Evolutionary conservation across 306 rosid species (phyloP).

Genomic region (Oemleria cerasiformis): DNA sequence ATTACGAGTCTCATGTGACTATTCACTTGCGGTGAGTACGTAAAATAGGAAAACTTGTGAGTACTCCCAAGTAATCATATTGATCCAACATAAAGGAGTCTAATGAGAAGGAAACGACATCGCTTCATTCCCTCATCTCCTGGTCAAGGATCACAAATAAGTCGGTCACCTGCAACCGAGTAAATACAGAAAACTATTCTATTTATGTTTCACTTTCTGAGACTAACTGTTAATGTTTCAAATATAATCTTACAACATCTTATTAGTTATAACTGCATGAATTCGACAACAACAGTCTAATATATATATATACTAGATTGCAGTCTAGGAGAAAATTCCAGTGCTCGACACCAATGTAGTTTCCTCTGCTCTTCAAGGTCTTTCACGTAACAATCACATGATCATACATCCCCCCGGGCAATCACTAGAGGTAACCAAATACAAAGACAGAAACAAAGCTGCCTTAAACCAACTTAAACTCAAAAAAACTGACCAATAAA

Average conservation of each 20-base stretch:
- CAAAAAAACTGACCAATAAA: background rate
- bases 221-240: background rate
- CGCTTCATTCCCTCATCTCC: background rate
- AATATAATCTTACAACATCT: conserved; percentile 14
- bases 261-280: conserved; percentile 6
- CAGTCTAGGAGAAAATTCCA: conserved; percentile 21
- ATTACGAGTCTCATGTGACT: too few relatives aligned
- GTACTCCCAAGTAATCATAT: too few relatives aligned
- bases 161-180: background rate
- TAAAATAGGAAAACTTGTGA: too few relatives aligned
- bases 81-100: too few relatives aligned
- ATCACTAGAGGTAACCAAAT: conserved; percentile 10
- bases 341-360: conserved; percentile 15
- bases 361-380: conserved; percentile 18
- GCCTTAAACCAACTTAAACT: background rate
- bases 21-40: too few relatives aligned
- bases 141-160: conserved; percentile 1
- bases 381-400: conserved; percentile 33
- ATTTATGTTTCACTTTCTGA: background rate
- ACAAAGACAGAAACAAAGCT: conserved; percentile 1
- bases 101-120: too few relatives aligned
- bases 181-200: background rate
- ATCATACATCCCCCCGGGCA: conserved; percentile 20
- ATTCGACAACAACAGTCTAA: conserved; percentile 17
- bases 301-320: conserved; percentile 14